A percentile compares a stretch with the other conserved stretches of the same genome.
These are phyloP conservation scores for Candolleomyces efflorescens DNA, from an alignment of 768 basidiomycete genomes.

Conservation along the genomic window DNA sequence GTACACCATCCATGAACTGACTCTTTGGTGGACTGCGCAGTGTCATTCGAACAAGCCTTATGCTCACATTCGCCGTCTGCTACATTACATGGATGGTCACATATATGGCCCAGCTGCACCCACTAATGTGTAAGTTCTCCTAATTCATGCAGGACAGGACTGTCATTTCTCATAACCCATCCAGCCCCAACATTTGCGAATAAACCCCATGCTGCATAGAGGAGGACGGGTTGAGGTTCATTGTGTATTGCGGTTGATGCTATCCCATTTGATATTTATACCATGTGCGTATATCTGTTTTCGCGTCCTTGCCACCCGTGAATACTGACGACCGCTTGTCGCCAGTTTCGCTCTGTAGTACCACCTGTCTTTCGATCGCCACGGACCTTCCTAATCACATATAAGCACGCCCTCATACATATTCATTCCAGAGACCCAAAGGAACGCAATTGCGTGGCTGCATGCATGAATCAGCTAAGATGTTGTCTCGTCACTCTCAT, in stretches of 20 bases:
- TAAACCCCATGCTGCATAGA: neutral
- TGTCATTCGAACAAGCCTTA: constrained; percentile 73
- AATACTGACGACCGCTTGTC: constrained; percentile 19
- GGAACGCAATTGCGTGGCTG: neutral
- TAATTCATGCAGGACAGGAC: constrained; percentile 4
- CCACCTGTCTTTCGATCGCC: neutral
- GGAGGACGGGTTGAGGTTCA: neutral
- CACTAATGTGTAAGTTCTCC: constrained; percentile 69
- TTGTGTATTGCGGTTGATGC: constrained; percentile 1
- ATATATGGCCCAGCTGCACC: constrained; percentile 93
- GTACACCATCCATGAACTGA: neutral
- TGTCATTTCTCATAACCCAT: constrained; percentile 18
- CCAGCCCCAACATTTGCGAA: neutral
- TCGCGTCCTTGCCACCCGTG: neutral
- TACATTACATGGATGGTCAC: constrained; percentile 98
- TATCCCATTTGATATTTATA: constrained; percentile 23
- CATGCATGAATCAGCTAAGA: constrained; percentile 19
- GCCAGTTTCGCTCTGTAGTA: constrained; percentile 2
- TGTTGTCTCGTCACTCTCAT: constrained; percentile 34
- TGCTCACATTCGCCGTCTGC: constrained; percentile 77
- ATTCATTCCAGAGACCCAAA: neutral
- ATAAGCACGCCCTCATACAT: constrained; percentile 9
- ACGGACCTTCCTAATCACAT: constrained; percentile 17
- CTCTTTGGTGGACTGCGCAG: constrained; percentile 36
- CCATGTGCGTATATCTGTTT: constrained; percentile 20